Percentiles rank a stretch among this genome's conserved stretches.
phyloP scores from a whole-genome alignment of 192 early-diverging fungal genomes.

The Gigaspora rosea region DNA sequence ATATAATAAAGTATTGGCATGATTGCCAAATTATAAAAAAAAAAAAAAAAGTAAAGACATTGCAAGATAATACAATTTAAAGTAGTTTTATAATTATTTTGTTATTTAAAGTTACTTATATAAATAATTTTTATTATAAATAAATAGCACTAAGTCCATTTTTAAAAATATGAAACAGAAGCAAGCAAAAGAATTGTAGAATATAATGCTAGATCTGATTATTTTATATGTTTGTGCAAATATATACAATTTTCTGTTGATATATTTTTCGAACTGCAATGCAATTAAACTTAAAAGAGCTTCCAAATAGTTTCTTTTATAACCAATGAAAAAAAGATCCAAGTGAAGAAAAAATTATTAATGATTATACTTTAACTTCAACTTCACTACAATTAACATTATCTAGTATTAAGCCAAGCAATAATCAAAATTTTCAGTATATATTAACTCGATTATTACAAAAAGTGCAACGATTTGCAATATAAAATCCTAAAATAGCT shows the following conservation, averaged over 20 bases:
- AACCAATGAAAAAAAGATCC: not conserved
- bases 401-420: too few relatives aligned
- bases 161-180: conserved; percentile 6
- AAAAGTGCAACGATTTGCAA: too few relatives aligned
- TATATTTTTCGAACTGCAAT: not conserved
- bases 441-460: too few relatives aligned
- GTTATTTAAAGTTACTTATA: not conserved
- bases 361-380: not conserved
- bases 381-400: too few relatives aligned
- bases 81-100: not conserved
- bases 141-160: not conserved
- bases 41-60: too few relatives aligned
- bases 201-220: not conserved
- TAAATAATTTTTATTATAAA: not conserved
- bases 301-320: not conserved
- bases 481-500: too few relatives aligned
- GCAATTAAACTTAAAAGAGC: not conserved
- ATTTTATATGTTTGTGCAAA: not conserved
- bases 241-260: not conserved
- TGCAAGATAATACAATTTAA: too few relatives aligned
- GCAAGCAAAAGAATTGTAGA: too few relatives aligned
- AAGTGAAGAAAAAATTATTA: not conserved
- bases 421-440: too few relatives aligned
- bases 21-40: too few relatives aligned
- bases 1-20: too few relatives aligned